Conservation (phyloP, 2,329 filamentous ascomycete species). For the Rutstroemia sp. region DNA sequence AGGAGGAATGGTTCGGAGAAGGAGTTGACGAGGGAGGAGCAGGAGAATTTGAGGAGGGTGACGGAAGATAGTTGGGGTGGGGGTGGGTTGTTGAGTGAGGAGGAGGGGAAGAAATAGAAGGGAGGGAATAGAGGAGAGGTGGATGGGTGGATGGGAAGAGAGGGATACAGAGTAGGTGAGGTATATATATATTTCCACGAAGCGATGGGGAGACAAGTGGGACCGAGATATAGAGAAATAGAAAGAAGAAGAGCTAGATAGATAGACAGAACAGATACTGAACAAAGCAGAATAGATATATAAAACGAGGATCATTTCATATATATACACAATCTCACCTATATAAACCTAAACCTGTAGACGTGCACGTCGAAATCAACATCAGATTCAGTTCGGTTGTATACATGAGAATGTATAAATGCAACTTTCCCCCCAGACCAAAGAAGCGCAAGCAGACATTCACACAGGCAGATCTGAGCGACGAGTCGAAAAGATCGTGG, state of each 20-base stretch:
- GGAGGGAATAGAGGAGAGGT: too few relatives aligned
- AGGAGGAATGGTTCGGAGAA: conserved; percentile 20
- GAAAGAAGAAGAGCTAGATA: background rate
- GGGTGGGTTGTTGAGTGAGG: background rate
- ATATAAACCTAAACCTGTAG: background rate
- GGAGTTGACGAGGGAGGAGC: conserved; percentile 20
- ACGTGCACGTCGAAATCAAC: too few relatives aligned
- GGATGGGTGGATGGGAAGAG: too few relatives aligned
- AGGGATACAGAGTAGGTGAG: background rate
- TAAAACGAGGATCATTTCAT: background rate
- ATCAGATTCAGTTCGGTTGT: too few relatives aligned
- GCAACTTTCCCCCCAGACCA: too few relatives aligned
- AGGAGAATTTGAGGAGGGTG: conserved; percentile 19
- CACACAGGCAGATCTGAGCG: too few relatives aligned
- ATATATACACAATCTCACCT: background rate
- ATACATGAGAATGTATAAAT: too few relatives aligned
- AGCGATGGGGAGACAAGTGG: background rate
- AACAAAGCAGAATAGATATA: background rate
- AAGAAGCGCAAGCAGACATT: too few relatives aligned
- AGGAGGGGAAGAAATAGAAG: too few relatives aligned
- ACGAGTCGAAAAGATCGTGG: too few relatives aligned
- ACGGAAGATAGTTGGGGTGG: conserved; percentile 13
- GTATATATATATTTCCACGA: background rate
- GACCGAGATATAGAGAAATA: background rate
- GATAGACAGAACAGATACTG: background rate